Conservation (phyloP, 495 filamentous ascomycete species). For the Tuber brumale region DNA sequence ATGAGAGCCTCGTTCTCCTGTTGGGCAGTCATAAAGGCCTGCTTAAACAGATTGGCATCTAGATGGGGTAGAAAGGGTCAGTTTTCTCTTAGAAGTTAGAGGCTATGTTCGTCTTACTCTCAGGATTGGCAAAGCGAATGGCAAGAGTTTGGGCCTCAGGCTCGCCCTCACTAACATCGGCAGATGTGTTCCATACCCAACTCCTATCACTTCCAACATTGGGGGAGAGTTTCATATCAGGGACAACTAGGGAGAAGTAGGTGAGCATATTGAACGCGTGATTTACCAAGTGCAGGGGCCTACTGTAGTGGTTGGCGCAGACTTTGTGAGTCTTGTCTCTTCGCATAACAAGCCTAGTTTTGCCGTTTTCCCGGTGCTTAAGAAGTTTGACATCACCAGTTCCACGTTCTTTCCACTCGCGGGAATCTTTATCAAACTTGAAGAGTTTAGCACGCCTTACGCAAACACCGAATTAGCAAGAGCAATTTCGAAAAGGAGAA, state of each 20-base stretch:
- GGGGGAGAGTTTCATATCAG: constrained; percentile 96
- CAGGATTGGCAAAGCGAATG: constrained; percentile 95
- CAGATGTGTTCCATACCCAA: constrained; percentile 99
- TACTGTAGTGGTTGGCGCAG: constrained; percentile 99
- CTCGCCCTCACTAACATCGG: constrained; percentile 97
- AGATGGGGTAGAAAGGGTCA: constrained; percentile 13
- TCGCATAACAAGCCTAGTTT: constrained; percentile 97
- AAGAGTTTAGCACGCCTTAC: constrained; percentile 84
- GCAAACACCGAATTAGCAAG: neutral
- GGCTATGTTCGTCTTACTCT: constrained; percentile 60
- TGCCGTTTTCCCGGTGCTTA: constrained; percentile 97
- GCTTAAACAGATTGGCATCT: constrained; percentile 98
- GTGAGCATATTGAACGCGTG: constrained; percentile 9
- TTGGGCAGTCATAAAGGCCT: constrained; percentile 95
- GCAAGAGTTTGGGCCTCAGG: constrained; percentile 93
- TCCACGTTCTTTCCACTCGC: constrained; percentile 99
- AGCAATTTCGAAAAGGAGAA: constrained; percentile 2
- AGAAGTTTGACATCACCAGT: constrained; percentile 92
- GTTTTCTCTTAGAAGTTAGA: neutral
- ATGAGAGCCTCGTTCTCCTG: constrained; percentile 91
- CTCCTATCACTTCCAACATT: constrained; percentile 96
- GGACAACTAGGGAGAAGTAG: constrained; percentile 64
- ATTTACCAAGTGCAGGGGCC: constrained; percentile 39
- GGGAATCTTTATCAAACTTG: constrained; percentile 81
- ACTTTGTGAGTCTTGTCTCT: constrained; percentile 99